Evolutionary conservation across 306 rosid species (phyloP).

Genomic region (barrel medic (Medicago truncatula)): MtrunA17r5.0-ANR NC_053042.1:21564501-21565000

Average conservation of each 20-base stretch:
- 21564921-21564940: background rate
- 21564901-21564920: background rate
- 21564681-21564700: background rate
- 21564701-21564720: background rate
- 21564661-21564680: background rate
- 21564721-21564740: background rate
- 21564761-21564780: background rate
- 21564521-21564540: background rate
- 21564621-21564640: background rate
- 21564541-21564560: slow-evolving; percentile 20
- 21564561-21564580: background rate
- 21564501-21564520: background rate
- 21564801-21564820: background rate
- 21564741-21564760: background rate
- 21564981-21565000: background rate
- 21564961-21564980: background rate
- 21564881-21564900: background rate
- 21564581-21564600: background rate
- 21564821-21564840: slow-evolving; percentile 1
- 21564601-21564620: slow-evolving; percentile 8
- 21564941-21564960: background rate
- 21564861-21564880: background rate
- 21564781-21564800: accelerated
- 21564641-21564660: background rate
- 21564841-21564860: slow-evolving; percentile 16